Percentiles rank a stretch among this genome's conserved stretches.
Conservation (phyloP, 2,329 filamentous ascomycete genomes). For the Neonectria punicea region DNA sequence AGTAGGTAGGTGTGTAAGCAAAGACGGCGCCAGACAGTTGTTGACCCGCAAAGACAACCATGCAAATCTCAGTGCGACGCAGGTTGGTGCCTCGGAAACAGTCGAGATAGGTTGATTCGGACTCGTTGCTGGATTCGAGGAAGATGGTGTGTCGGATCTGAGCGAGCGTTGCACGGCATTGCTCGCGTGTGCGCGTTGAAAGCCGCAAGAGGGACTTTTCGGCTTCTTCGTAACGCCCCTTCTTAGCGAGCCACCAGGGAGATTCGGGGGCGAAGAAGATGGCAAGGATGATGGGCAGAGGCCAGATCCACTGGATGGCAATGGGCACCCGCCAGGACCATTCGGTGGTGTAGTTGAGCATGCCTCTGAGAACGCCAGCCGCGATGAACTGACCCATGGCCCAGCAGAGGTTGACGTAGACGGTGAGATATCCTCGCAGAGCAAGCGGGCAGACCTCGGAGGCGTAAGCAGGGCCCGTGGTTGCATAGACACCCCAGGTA, state of each 20-base stretch:
- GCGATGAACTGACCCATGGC: conserved; percentile 54
- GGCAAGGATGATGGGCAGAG: conserved; percentile 42
- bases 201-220: conserved; percentile 43
- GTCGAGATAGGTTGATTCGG: conserved; percentile 55
- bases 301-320: conserved; percentile 52
- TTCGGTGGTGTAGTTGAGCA: conserved; percentile 41
- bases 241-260: conserved; percentile 47
- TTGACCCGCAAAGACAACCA: conserved; percentile 55
- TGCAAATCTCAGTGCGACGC: conserved; percentile 58
- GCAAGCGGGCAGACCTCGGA: conserved; percentile 55
- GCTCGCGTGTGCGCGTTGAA: conserved; percentile 56
- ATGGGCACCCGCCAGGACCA: conserved; percentile 52
- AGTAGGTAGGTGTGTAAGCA: conserved; percentile 58
- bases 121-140: conserved; percentile 53
- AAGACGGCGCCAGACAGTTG: conserved; percentile 52
- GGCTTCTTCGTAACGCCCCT: conserved; percentile 43
- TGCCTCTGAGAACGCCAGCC: conserved; percentile 48
- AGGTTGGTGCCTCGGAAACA: conserved; percentile 60
- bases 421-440: conserved; percentile 54
- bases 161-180: conserved; percentile 47
- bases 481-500: conserved; percentile 56
- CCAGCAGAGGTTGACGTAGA: conserved; percentile 57
- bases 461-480: conserved; percentile 55
- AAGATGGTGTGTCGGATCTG: conserved; percentile 76
- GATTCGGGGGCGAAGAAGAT: conserved; percentile 47